A percentile compares a stretch with the other conserved stretches of the same genome.
Evolutionary conservation across 2,329 filamentous ascomycete genomes (phyloP).

Genomic region (Ciborinia camelliae): DNA sequence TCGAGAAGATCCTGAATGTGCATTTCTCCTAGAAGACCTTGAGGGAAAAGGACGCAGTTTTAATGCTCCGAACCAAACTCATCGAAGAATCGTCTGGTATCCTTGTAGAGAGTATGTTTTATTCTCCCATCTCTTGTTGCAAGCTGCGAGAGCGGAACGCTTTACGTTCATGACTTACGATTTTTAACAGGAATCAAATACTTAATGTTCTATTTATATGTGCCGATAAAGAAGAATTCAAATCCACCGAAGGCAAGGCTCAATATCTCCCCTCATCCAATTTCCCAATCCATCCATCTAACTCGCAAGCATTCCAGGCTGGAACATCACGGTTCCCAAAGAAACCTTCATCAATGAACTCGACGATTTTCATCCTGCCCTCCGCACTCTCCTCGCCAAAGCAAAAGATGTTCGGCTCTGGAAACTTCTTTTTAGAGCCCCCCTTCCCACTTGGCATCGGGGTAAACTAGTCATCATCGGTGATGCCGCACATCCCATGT

Average conservation of each 20-base stretch:
- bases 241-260: background rate
- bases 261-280: background rate
- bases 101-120: conserved; percentile 45
- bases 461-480: conserved; percentile 57
- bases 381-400: conserved; percentile 1
- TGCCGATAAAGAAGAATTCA: conserved; percentile 21
- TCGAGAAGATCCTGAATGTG: conserved; percentile 39
- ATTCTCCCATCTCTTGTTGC: conserved; percentile 46
- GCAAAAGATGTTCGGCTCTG: conserved; percentile 15
- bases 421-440: conserved; percentile 32
- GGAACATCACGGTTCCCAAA: background rate
- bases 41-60: conserved; percentile 33
- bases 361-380: conserved; percentile 31
- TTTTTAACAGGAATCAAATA: conserved; percentile 21
- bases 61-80: conserved; percentile 42
- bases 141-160: conserved; percentile 34
- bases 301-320: background rate
- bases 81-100: conserved; percentile 46
- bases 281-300: background rate
- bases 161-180: conserved; percentile 21
- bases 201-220: conserved; percentile 24
- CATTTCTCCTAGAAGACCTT: conserved; percentile 33
- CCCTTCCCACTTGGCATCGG: conserved; percentile 48
- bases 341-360: background rate
- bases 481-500: conserved; percentile 66